phyloP scores from a whole-genome alignment of 2,329 filamentous ascomycete genomes.

The Apiospora pterosperma region DNA sequence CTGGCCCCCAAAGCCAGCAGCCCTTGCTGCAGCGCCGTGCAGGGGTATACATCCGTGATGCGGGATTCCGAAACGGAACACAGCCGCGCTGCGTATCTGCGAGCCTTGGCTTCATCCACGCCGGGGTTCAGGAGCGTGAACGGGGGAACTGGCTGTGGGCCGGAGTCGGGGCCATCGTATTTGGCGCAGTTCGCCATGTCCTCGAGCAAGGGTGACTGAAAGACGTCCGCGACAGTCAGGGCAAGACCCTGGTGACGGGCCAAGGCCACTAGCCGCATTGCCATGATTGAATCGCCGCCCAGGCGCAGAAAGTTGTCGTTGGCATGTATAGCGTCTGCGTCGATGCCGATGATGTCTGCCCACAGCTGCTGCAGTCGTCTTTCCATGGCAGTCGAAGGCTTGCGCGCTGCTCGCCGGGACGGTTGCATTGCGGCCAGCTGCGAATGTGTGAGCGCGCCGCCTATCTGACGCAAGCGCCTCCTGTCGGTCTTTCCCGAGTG shows the following conservation, averaged over 20 bases:
- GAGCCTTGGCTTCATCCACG: neutral
- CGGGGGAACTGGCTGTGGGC: neutral
- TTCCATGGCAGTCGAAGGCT: constrained; percentile 2
- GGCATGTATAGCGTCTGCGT: constrained; percentile 6
- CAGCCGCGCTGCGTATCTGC: neutral
- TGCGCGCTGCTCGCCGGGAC: neutral
- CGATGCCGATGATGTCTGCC: constrained; percentile 6
- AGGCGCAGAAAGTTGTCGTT: constrained; percentile 24
- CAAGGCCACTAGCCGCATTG: constrained; percentile 18
- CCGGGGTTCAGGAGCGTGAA: neutral
- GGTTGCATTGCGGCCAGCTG: neutral
- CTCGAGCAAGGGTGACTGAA: constrained; percentile 8
- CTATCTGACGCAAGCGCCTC: constrained; percentile 7
- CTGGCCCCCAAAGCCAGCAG: constrained; percentile 23
- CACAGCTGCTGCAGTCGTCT: constrained; percentile 6
- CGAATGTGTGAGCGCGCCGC: neutral
- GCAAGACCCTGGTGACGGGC: constrained; percentile 15
- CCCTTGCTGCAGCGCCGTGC: constrained; percentile 25
- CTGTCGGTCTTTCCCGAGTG: constrained; percentile 7
- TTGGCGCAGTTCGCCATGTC: neutral
- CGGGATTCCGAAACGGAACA: neutral
- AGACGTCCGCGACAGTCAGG: constrained; percentile 19
- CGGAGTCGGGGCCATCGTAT: neutral
- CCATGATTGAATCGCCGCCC: constrained; percentile 26
- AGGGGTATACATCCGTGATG: constrained; percentile 25